phyloP scores from a whole-genome alignment of 345 rosid genomes.

The Theobroma cacao region DNA sequence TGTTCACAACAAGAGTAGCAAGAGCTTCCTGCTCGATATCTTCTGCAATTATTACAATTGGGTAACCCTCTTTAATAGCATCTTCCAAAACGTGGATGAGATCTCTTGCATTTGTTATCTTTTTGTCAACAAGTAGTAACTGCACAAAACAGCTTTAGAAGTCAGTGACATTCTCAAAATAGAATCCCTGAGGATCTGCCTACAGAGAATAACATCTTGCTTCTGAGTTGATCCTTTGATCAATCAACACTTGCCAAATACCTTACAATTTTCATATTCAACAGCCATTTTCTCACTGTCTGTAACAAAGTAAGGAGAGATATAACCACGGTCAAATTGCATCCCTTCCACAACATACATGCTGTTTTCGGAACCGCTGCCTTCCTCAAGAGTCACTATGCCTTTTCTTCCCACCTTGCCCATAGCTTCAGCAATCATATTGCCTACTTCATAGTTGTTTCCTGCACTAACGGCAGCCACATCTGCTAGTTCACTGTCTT shows the following conservation, averaged over 20 bases:
- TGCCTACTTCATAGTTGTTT: slow-evolving; percentile 85
- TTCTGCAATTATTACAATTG: slow-evolving; percentile 77
- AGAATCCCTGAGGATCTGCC: background rate
- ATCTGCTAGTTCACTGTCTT: slow-evolving; percentile 97
- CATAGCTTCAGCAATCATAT: slow-evolving; percentile 98
- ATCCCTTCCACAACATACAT: slow-evolving; percentile 98
- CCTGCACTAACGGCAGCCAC: slow-evolving; percentile 99
- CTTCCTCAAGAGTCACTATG: slow-evolving; percentile 95
- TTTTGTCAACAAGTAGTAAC: slow-evolving; percentile 97
- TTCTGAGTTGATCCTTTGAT: background rate
- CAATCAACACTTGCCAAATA: slow-evolving; percentile 11
- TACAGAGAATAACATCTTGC: background rate
- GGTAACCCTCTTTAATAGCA: slow-evolving; percentile 75
- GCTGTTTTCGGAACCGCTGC: slow-evolving; percentile 88
- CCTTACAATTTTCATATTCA: slow-evolving; percentile 97
- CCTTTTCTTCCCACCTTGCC: slow-evolving; percentile 95
- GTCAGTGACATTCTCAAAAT: background rate
- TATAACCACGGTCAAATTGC: slow-evolving; percentile 99
- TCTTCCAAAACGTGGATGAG: slow-evolving; percentile 82
- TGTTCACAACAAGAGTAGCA: slow-evolving; percentile 95
- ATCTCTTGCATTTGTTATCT: slow-evolving; percentile 95
- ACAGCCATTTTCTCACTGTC: slow-evolving; percentile 96
- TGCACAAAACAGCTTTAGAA: slow-evolving; percentile 34
- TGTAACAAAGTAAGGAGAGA: slow-evolving; percentile 97
- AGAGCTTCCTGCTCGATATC: slow-evolving; percentile 98